phyloP scores from a whole-genome alignment of 1,284 basidiomycete genomes.

The Puccinia horiana region DNA sequence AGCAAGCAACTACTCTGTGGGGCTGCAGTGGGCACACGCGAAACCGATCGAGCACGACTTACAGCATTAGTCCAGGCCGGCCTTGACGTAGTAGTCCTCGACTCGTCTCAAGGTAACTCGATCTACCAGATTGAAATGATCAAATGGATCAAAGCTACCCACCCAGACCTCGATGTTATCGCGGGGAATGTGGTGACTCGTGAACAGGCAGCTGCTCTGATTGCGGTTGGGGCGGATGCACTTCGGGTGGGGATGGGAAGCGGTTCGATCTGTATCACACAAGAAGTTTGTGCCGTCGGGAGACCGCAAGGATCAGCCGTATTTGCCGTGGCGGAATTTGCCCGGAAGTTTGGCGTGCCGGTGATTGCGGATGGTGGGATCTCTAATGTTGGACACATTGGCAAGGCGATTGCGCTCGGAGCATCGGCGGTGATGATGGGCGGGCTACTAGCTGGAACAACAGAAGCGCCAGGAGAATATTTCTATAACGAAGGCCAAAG shows the following conservation, averaged over 20 bases:
- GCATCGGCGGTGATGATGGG: slow-evolving; percentile 99
- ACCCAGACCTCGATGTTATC: slow-evolving; percentile 83
- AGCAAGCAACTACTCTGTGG: slow-evolving; percentile 97
- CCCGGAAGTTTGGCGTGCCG: slow-evolving; percentile 88
- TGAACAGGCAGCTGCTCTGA: slow-evolving; percentile 91
- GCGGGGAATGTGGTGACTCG: slow-evolving; percentile 97
- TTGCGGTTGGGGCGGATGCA: slow-evolving; percentile 90
- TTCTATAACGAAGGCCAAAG: slow-evolving; percentile 93
- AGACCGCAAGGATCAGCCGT: slow-evolving; percentile 97
- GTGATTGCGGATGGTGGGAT: slow-evolving; percentile 98
- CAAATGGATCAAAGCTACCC: slow-evolving; percentile 84
- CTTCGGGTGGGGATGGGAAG: slow-evolving; percentile 96
- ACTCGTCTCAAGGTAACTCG: slow-evolving; percentile 97
- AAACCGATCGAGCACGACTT: slow-evolving; percentile 82
- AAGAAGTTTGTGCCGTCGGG: slow-evolving; percentile 99
- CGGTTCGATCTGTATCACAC: slow-evolving; percentile 98
- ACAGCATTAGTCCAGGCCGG: slow-evolving; percentile 86
- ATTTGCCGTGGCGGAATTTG: slow-evolving; percentile 90
- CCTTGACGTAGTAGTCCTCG: slow-evolving; percentile 89
- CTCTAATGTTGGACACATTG: slow-evolving; percentile 92
- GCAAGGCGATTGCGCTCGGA: slow-evolving; percentile 91
- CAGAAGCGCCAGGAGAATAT: slow-evolving; percentile 97
- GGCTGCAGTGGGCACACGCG: slow-evolving; percentile 93
- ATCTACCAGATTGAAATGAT: slow-evolving; percentile 93
- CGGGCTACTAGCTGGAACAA: slow-evolving; percentile 88